Evolutionary conservation across 129 eudicot genomes (phyloP).

Genomic region (Saposhnikovia divaricata): DNA sequence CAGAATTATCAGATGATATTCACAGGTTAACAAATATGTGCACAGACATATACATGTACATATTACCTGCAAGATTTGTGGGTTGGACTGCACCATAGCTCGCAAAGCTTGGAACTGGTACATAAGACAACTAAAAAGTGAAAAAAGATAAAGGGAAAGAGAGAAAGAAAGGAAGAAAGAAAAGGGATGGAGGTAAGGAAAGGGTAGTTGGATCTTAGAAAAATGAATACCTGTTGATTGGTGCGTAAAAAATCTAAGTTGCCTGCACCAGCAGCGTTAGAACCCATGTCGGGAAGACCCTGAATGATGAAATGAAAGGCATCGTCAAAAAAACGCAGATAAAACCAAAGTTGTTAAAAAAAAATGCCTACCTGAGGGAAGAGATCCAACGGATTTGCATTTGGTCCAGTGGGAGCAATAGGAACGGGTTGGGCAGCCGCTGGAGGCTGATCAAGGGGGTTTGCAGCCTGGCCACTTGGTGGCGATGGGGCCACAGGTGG

Average conservation of each 20-base stretch:
- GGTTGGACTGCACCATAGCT: constrained; percentile 95
- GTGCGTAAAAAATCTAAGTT: constrained; percentile 77
- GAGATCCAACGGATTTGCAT: constrained; percentile 79
- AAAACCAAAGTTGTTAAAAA: neutral
- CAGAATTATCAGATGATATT: neutral
- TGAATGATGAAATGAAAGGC: constrained; percentile 17
- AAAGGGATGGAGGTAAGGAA: neutral
- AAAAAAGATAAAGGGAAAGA: neutral
- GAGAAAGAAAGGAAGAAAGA: neutral
- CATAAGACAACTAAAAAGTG: constrained; percentile 1
- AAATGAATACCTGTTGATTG: constrained; percentile 52
- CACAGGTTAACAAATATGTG: neutral
- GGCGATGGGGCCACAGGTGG: constrained; percentile 52
- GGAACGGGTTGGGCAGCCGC: constrained; percentile 49
- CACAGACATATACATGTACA: neutral
- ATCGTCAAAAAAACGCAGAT: constrained; percentile 10
- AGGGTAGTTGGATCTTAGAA: neutral
- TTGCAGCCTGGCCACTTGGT: constrained; percentile 43
- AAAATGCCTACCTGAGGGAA: constrained; percentile 66
- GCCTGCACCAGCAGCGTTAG: constrained; percentile 67
- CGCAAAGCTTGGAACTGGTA: constrained; percentile 87
- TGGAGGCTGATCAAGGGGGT: constrained; percentile 46
- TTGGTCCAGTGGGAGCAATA: constrained; percentile 65
- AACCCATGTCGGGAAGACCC: constrained; percentile 82
- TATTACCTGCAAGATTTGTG: constrained; percentile 87